phyloP scores from a whole-genome alignment of 2,329 filamentous ascomycete genomes.

The Aureobasidium sp. region DNA sequence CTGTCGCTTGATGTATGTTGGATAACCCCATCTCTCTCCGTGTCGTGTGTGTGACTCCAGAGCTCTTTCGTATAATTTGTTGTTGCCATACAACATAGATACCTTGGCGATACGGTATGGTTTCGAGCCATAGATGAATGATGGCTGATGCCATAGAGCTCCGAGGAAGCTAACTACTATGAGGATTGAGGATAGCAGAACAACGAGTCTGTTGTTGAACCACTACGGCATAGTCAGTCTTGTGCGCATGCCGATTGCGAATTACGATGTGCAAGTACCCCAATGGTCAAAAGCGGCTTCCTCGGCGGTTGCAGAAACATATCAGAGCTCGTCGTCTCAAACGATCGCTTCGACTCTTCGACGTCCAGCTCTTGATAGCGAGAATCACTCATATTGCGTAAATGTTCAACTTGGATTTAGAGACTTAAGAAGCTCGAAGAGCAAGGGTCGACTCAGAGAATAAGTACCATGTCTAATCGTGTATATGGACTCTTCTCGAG shows the following conservation, averaged over 20 bases:
- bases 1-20: slow-evolving; percentile 20
- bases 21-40: slow-evolving; percentile 24
- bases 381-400: neutral
- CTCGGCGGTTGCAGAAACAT: neutral
- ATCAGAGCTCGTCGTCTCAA: slow-evolving; percentile 1
- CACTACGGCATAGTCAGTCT: neutral
- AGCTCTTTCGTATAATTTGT: slow-evolving; percentile 25
- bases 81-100: slow-evolving; percentile 10
- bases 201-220: neutral
- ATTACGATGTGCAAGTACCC: neutral
- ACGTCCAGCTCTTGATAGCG: neutral
- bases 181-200: neutral
- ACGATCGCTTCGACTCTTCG: neutral
- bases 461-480: neutral
- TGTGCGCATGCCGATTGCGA: too few relatives aligned
- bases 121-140: neutral
- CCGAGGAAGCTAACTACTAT: neutral
- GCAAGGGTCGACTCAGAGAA: neutral
- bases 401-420: neutral
- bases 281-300: neutral
- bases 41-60: slow-evolving; percentile 26
- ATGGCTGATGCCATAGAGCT: neutral
- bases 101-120: slow-evolving; percentile 10
- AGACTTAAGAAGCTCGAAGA: neutral
- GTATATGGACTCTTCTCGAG: neutral